Conservation (phyloP, 495 filamentous ascomycete species). For the Cairneyella variabilis region DNA sequence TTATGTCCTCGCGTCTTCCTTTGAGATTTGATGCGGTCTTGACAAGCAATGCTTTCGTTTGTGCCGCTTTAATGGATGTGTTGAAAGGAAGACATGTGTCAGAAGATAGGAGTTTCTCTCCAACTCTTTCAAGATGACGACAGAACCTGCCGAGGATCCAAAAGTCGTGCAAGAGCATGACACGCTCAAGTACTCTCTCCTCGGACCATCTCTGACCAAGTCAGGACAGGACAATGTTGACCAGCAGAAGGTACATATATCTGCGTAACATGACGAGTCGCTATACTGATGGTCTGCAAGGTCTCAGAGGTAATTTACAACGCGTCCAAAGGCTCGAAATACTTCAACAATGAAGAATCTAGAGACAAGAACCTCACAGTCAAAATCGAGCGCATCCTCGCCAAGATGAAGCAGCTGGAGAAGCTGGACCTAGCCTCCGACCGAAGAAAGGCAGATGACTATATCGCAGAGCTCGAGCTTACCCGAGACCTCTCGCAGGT, state of each 20-base stretch:
- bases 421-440: constrained; percentile 69
- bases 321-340: constrained; percentile 94
- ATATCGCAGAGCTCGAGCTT: constrained; percentile 73
- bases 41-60: not conserved
- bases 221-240: constrained; percentile 93
- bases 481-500: constrained; percentile 77
- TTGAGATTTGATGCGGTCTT: not conserved
- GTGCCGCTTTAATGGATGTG: not conserved
- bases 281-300: no score
- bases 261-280: constrained; percentile 31
- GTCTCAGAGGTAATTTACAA: constrained; percentile 98
- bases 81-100: not conserved
- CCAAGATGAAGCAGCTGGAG: constrained; percentile 73
- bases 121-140: constrained; percentile 8
- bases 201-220: constrained; percentile 94
- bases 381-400: constrained; percentile 79
- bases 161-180: constrained; percentile 24
- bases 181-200: constrained; percentile 59
- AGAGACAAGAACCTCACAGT: constrained; percentile 78
- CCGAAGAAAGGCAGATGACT: constrained; percentile 72
- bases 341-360: constrained; percentile 86
- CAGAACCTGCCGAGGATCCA: constrained; percentile 1
- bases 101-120: not conserved
- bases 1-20: not conserved
- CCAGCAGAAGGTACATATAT: constrained; percentile 60